Percentiles rank a stretch among this genome's conserved stretches.
Conservation (phyloP, 2,329 filamentous ascomycete species). For the Xylaria sp. region DNA sequence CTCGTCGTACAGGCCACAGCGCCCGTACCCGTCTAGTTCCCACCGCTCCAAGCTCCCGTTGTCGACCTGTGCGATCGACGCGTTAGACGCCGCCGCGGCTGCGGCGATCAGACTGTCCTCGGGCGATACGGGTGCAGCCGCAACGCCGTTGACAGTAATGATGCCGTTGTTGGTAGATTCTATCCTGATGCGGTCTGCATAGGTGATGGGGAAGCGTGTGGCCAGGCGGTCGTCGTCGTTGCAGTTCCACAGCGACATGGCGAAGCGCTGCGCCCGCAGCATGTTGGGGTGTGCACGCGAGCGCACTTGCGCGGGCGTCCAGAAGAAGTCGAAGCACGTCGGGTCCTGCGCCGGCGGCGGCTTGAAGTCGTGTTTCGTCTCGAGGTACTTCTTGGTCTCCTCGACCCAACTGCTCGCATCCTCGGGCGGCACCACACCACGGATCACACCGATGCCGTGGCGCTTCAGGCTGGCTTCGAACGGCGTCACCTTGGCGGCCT, state of each 20-base stretch:
- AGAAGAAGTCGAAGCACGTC: conserved; percentile 75
- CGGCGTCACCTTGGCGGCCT: conserved; percentile 53
- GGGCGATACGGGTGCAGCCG: conserved; percentile 37
- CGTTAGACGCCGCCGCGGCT: conserved; percentile 48
- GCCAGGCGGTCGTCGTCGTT: conserved; percentile 61
- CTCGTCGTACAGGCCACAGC: conserved; percentile 59
- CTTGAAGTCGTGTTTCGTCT: conserved; percentile 53
- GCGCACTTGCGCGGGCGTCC: conserved; percentile 72
- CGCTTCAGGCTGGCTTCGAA: conserved; percentile 65
- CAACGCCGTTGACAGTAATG: conserved; percentile 39
- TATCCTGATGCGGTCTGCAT: conserved; percentile 72
- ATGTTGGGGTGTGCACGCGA: conserved; percentile 71
- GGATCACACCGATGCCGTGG: conserved; percentile 68
- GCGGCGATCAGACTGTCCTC: conserved; percentile 41
- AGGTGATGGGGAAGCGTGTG: conserved; percentile 66
- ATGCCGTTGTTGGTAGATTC: conserved; percentile 54
- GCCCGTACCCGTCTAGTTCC: conserved; percentile 71
- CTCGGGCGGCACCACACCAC: conserved; percentile 63
- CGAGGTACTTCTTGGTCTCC: conserved; percentile 63
- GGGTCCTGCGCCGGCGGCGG: conserved; percentile 66
- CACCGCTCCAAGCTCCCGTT: conserved; percentile 74
- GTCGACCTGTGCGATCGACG: conserved; percentile 70
- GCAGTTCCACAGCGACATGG: conserved; percentile 70
- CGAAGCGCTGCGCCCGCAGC: conserved; percentile 67
- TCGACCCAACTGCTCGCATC: conserved; percentile 64